These are phyloP conservation scores for Cutaneotrichosporon dermatis DNA, from an alignment of 1,284 basidiomycete species.

Conservation along the genomic window DNA sequence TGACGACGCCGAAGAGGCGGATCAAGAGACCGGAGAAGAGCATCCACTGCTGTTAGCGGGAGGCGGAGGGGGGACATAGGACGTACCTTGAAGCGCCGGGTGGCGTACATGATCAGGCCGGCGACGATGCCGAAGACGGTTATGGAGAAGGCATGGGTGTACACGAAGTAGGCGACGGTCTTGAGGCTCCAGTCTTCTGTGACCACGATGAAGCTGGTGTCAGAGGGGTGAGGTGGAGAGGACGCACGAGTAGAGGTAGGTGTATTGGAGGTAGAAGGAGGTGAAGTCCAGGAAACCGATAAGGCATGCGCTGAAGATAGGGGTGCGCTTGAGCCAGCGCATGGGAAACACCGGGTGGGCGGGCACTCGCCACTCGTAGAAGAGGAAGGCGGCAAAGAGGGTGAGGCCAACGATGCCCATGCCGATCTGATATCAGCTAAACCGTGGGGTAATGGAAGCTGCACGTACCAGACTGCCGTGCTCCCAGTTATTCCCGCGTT, in stretches of 20 bases:
- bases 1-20: constrained; percentile 63
- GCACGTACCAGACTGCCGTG: constrained; percentile 24
- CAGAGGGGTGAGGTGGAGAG: not conserved
- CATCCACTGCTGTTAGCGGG: too few species aligned
- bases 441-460: too few species aligned
- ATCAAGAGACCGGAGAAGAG: constrained; percentile 57
- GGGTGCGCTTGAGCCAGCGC: constrained; percentile 58
- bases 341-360: constrained; percentile 53
- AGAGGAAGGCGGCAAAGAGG: constrained; percentile 49
- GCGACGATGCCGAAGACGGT: constrained; percentile 52
- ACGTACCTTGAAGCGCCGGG: constrained; percentile 50
- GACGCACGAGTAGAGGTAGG: constrained; percentile 38
- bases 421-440: too few species aligned
- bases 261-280: constrained; percentile 52
- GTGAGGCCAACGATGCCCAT: constrained; percentile 31
- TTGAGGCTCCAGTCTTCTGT: constrained; percentile 40
- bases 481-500: constrained; percentile 1
- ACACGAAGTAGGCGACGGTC: constrained; percentile 41
- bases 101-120: constrained; percentile 48
- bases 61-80: too few species aligned
- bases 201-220: constrained; percentile 32
- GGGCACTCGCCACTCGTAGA: constrained; percentile 48
- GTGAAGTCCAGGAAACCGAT: constrained; percentile 70
- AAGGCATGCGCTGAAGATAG: constrained; percentile 59
- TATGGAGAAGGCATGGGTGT: constrained; percentile 43